Evolutionary conservation across 345 rosid genomes (phyloP), one percentile per base, ranked within the genome.

Genomic region (Aquilaria sinensis): DNA sequence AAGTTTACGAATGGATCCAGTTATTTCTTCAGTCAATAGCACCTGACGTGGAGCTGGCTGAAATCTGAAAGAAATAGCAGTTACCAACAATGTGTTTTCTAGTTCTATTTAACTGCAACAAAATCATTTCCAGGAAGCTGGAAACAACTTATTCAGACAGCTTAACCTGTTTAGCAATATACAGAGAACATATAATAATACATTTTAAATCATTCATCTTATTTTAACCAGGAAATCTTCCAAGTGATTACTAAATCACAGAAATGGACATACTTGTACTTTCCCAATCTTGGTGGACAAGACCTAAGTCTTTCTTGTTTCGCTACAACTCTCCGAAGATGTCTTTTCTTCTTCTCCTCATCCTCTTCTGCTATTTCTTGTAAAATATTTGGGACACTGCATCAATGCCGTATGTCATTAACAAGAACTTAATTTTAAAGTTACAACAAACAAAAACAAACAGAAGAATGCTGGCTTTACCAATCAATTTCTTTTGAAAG

Each of bases 281-380:
- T 90, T 68, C 96, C 99, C 80, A 94, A 73, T 31, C 97, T 92
- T 12, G 97, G 95, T 16, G 99, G 99, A 47, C 91, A 69, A 9
- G 71, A 62, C 79, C 82, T 90, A 12, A 86, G 76, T 70, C 84
- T 85, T 62, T 94, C 97, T 67, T 88, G 75, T 77, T 85, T 87
- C 2, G 89, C 89, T 12, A 84, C 81, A 45, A 75, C 64, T 41
- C 76, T 65, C 32, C 99, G 62, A 32, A 73, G 53, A 64, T 74
- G 89, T 71, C 77, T 77, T 33, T 81, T 88, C 46, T 78, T 74
- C 81, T 85, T 88, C 69, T 86, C 91, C 61, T 83, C 86, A 48
- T 90, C 96, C 61, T 94, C 99, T 73, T 71, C 79, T 3, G 84
- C 81, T 76, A 94, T 90, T 81, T 94, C 92, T 70, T 82, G 61